Percentiles rank a stretch among this genome's conserved stretches.
These are phyloP conservation scores for Pestalotiopsis sp. DNA, from an alignment of 2,329 filamentous ascomycete genomes.

Conservation along the genomic window DNA sequence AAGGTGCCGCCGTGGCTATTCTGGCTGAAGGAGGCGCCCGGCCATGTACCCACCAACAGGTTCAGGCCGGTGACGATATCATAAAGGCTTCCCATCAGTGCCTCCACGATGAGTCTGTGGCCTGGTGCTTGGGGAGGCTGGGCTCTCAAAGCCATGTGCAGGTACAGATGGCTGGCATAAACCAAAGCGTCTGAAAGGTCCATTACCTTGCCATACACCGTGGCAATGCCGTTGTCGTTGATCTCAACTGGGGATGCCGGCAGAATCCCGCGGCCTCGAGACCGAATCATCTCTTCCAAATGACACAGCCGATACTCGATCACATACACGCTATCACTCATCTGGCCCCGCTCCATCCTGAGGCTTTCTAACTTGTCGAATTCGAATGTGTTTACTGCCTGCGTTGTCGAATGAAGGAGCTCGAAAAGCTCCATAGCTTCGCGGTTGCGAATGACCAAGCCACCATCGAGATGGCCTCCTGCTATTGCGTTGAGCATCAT, in stretches of 20 bases:
- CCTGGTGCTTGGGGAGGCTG: conserved; percentile 33
- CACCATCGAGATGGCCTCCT: conserved; percentile 14
- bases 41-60: conserved; percentile 22
- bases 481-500: conserved; percentile 23
- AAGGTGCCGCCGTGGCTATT: conserved; percentile 14
- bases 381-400: conserved; percentile 34
- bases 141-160: conserved; percentile 34
- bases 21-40: not conserved
- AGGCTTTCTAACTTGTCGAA: conserved; percentile 31
- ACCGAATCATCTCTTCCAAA: conserved; percentile 27
- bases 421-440: conserved; percentile 33
- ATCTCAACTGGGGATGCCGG: conserved; percentile 13
- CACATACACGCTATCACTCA: conserved; percentile 36
- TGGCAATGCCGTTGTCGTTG: conserved; percentile 9
- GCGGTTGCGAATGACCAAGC: conserved; percentile 27
- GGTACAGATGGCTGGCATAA: conserved; percentile 33
- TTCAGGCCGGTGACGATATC: conserved; percentile 27
- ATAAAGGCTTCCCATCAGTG: conserved; percentile 30
- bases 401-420: conserved; percentile 30
- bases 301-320: conserved; percentile 34
- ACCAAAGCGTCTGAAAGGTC: conserved; percentile 32
- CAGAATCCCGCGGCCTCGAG: conserved; percentile 13
- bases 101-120: conserved; percentile 30
- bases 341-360: conserved; percentile 29
- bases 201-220: conserved; percentile 17